Conservation (phyloP, 2,329 filamentous ascomycete genomes). For the Aspergillus floridensis region DNA sequence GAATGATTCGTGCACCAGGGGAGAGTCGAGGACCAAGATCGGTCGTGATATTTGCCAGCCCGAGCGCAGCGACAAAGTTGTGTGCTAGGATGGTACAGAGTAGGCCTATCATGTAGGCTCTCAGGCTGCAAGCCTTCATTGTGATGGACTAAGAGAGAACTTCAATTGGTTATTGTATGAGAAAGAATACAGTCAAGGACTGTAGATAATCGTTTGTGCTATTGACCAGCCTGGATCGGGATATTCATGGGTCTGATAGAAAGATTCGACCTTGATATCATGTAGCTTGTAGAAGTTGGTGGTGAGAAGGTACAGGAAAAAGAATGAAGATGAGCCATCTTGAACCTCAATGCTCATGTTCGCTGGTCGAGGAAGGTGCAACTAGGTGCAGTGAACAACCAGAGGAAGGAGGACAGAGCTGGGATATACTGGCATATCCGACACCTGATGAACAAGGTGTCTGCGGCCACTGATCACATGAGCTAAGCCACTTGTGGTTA, state of each 20-base stretch:
- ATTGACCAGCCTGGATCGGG: neutral
- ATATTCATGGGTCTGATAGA: neutral
- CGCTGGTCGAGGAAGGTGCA: neutral
- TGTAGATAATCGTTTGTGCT: neutral
- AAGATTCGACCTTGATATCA: neutral
- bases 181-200: neutral
- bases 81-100: neutral
- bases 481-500: neutral
- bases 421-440: neutral
- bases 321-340: neutral
- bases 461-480: neutral
- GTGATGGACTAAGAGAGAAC: neutral
- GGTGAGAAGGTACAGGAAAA: neutral
- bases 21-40: slow-evolving; percentile 7
- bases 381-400: neutral
- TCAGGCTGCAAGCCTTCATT: neutral
- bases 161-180: rapidly evolving
- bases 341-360: neutral
- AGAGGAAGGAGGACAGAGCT: neutral
- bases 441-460: neutral
- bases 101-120: neutral
- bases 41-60: neutral
- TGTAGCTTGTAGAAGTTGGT: neutral
- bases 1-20: slow-evolving; percentile 7
- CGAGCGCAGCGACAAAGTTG: neutral